Evolutionary conservation across 2,329 filamentous ascomycete genomes (phyloP), one percentile per base, ranked within the genome.

Genomic region (Penicillium sclerotigenum): DNA sequence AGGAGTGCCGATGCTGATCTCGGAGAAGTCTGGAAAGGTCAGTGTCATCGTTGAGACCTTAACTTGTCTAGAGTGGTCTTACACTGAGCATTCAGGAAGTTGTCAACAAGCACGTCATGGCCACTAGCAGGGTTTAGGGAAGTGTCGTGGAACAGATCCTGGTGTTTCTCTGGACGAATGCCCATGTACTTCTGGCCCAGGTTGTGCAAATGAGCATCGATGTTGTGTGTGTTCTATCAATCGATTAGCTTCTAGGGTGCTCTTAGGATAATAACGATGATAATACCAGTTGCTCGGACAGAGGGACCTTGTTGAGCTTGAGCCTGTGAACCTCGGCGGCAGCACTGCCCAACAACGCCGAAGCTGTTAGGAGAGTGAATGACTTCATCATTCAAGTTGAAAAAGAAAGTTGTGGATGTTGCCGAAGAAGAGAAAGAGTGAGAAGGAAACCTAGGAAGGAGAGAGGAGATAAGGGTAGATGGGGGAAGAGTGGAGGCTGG

Each of bases 21-120:
- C 91, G 66, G 93, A 95, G 85, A 96, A 99, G 83, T 99, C 92
- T 95, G 48, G 22, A n/a, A 22, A 22, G 33, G 48, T 63, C 50
- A 66, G 58, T 52, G 52, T 26, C 10, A 26, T 48, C 29, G 14
- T 16, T 46, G 11, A 26, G 20, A 16, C 20, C 31, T 20, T 37
- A 22, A 47, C 47, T 42, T 26, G 40, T 49, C 42, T 38, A 5
- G 45, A 28, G 8, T 41, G 33, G 13, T 79, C 89, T 71, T 87
- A 96, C 92, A 99, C 79, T 99, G 94, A 57, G 94, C 94, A 73
- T 99, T 99, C 81, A 97, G 81, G 81, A 97, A 99, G 86, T 99
- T 99, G 79, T 86, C 90, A 68, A 99, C 87, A 56, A 93, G 90
- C 40, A 99, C 89, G 56, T 87, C 85, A 77, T 97, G 93, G 58